Conservation (phyloP, 345 rosid species). For the Xanthoceras sorbifolium region DNA sequence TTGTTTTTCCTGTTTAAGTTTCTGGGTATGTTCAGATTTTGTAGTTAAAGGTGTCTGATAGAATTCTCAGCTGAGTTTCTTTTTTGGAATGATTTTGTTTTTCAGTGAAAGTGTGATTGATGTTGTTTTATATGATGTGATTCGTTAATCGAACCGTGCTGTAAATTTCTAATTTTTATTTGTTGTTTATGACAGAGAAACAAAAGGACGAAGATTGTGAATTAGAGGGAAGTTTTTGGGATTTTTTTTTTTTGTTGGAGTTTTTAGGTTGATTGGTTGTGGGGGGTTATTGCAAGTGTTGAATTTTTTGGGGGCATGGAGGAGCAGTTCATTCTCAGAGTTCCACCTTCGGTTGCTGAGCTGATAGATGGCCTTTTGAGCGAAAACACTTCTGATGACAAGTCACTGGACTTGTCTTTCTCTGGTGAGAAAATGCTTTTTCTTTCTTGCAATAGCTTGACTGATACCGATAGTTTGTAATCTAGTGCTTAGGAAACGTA, state of each 20-base stretch:
- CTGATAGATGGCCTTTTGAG: constrained; percentile 70
- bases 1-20: neutral
- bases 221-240: neutral
- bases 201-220: no score
- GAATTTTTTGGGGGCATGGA: constrained; percentile 55
- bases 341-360: constrained; percentile 89
- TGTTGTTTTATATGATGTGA: neutral
- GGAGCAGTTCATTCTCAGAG: constrained; percentile 92
- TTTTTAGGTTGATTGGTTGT: neutral
- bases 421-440: constrained; percentile 46
- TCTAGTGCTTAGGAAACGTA: neutral
- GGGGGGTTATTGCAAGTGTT: neutral
- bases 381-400: constrained; percentile 74
- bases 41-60: neutral
- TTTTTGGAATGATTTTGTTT: neutral
- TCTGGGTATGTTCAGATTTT: neutral
- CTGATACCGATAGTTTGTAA: neutral
- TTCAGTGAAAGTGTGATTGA: neutral
- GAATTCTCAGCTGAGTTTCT: neutral
- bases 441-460: neutral
- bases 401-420: constrained; percentile 78
- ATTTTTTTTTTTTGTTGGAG: no score
- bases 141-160: neutral
- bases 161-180: neutral
- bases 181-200: neutral